Percentiles rank a stretch among this genome's conserved stretches.
phyloP scores from a whole-genome alignment of 164 flowering plant genomes.

The Sextonia rubra region DNA sequence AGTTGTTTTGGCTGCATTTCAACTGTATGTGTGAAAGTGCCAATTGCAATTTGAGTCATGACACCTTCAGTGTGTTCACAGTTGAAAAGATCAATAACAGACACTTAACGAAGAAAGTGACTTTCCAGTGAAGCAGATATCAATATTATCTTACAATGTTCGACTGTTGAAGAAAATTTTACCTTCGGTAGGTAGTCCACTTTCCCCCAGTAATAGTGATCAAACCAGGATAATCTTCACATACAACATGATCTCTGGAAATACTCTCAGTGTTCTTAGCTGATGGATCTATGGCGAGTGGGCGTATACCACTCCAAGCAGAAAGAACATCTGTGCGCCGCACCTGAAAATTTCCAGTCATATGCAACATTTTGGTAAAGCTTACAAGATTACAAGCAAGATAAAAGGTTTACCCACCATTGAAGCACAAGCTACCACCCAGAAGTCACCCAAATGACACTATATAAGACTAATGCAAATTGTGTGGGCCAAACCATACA shows the following conservation, averaged over 20 bases:
- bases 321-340: slow-evolving; percentile 94
- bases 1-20: not conserved
- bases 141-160: not conserved
- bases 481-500: too few relatives aligned
- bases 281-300: slow-evolving; percentile 81
- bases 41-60: not conserved
- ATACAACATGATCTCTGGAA: slow-evolving; percentile 92
- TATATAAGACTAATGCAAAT: too few relatives aligned
- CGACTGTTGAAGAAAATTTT: not conserved
- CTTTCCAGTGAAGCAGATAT: not conserved
- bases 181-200: slow-evolving; percentile 98
- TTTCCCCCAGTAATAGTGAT: slow-evolving; percentile 97
- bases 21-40: not conserved
- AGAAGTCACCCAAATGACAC: too few relatives aligned
- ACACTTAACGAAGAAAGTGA: not conserved
- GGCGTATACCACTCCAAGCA: slow-evolving; percentile 99
- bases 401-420: too few relatives aligned
- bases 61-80: not conserved
- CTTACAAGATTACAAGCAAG: not conserved
- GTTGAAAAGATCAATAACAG: not conserved
- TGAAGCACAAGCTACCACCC: too few relatives aligned
- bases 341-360: slow-evolving; percentile 45
- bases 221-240: slow-evolving; percentile 92
- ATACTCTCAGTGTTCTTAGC: slow-evolving; percentile 94
- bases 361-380: not conserved